These are phyloP conservation scores for Ophiorrhiza pumila DNA, from an alignment of 257 asterid genomes.

Conservation along the genomic window DNA sequence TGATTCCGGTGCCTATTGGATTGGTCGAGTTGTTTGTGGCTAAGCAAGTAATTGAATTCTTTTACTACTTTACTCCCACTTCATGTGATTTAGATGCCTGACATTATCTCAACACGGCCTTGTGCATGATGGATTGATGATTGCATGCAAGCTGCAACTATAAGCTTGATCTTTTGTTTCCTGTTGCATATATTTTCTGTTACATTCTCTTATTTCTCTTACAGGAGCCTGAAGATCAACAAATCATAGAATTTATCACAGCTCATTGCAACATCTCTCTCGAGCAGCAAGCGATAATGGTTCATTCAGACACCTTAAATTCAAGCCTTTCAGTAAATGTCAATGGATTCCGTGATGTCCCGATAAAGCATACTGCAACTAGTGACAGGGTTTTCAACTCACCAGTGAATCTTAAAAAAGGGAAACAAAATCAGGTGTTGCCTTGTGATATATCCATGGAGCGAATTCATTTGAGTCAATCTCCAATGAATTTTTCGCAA, in stretches of 20 bases:
- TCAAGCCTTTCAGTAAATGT: slow-evolving; percentile 16
- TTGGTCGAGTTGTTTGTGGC: slow-evolving; percentile 58
- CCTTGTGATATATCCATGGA: slow-evolving; percentile 19
- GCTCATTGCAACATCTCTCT: slow-evolving; percentile 48
- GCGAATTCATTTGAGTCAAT: slow-evolving; percentile 10
- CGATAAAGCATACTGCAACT: slow-evolving; percentile 13
- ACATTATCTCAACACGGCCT: background rate
- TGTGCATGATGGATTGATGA: background rate
- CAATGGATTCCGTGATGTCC: slow-evolving; percentile 12
- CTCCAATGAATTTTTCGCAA: slow-evolving; percentile 22
- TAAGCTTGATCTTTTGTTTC: background rate
- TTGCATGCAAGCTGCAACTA: background rate
- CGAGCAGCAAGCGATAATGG: slow-evolving; percentile 44
- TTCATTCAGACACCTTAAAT: slow-evolving; percentile 25
- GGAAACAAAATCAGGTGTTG: slow-evolving; percentile 13
- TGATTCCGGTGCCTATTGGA: slow-evolving; percentile 62
- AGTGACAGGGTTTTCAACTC: slow-evolving; percentile 15
- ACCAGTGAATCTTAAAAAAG: slow-evolving; percentile 8
- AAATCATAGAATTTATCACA: slow-evolving; percentile 49
- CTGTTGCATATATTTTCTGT: background rate
- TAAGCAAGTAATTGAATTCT: slow-evolving; percentile 46
- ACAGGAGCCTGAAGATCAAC: slow-evolving; percentile 67
- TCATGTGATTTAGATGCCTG: background rate
- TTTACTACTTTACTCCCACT: background rate
- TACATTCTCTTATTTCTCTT: background rate